Conservation (phyloP, 2,329 filamentous ascomycete species). For the Setomelanomma holmii region DNA sequence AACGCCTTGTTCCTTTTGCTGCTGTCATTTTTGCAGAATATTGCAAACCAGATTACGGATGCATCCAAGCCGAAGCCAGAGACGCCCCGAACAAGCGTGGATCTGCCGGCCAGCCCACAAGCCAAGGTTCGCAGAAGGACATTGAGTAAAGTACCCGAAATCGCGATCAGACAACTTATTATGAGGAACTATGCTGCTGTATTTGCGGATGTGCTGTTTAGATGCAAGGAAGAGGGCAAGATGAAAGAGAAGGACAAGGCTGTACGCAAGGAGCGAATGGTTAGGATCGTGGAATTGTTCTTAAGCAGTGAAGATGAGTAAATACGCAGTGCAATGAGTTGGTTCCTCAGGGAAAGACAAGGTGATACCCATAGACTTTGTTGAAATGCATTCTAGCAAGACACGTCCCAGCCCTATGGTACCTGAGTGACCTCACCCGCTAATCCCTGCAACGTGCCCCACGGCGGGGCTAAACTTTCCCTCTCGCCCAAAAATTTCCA, state of each 20-base stretch:
- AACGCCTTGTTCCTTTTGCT: conserved; percentile 91
- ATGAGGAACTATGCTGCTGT: conserved; percentile 70
- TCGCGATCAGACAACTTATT: conserved; percentile 64
- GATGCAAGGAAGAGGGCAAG: conserved; percentile 49
- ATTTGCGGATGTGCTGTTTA: conserved; percentile 70
- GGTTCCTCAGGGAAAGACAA: neutral
- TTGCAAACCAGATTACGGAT: conserved; percentile 61
- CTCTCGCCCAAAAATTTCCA: conserved; percentile 24
- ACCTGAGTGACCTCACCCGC: conserved; percentile 14
- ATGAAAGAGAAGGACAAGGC: conserved; percentile 66
- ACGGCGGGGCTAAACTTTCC: conserved; percentile 27
- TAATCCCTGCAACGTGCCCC: conserved; percentile 25
- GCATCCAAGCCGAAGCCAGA: conserved; percentile 29
- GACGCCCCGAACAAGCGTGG: conserved; percentile 34
- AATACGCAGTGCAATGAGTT: neutral
- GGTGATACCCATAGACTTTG: conserved; percentile 6
- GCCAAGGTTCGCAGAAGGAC: conserved; percentile 47
- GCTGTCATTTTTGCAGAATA: conserved; percentile 73
- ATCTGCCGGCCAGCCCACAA: conserved; percentile 41
- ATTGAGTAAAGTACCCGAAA: conserved; percentile 55
- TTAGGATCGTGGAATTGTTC: conserved; percentile 74
- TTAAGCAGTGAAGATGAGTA: conserved; percentile 42
- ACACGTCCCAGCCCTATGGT: neutral
- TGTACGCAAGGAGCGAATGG: conserved; percentile 68
- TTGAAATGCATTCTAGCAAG: neutral